Base-by-base conservation (phyloP, 1,284 basidiomycete genomes). In the Hemileia vastatrix region DNA sequence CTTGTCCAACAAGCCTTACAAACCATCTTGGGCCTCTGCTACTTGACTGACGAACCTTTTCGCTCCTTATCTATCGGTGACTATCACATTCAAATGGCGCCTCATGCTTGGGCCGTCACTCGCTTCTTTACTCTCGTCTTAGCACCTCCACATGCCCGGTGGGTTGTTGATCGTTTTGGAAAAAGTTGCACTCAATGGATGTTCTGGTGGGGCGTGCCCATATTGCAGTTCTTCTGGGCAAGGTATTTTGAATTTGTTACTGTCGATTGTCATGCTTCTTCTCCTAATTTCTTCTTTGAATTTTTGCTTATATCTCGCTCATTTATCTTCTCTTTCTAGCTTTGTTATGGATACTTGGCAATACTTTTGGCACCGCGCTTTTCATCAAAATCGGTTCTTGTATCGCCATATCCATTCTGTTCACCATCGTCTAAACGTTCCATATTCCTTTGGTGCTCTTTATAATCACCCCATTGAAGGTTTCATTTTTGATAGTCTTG, bases 381-480 rank as follows among this genome's bases (percentile, higher is more conserved):
- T 96, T 85, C 94, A 98, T 80, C 79, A 83, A 71, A 92, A 90
- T 80, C 88, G 86, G 64, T 94, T 83, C 76, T 81, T 98, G 36
- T 99, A 96, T 80, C 88, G 85, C 69, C 83, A 88, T 65, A 82
- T 97, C 70, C 95, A 99, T 78, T 91, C 90, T 1, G 86, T 88
- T 77, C 95, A 99, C 76, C 95, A 99, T 77, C 83, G 92, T 6
- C 84, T 99, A 11, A 95, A 97, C 76, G 91, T 95, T 6, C 92
- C 95, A 0, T 98, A 96, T 74, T 91, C 94, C 0, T 99, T 89
- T 72, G 95, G 95, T 21, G 89, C 94, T 9, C 81, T 98, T 3
- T 99, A 99, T 81, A 98, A 98, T 77, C 94, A 98, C 74, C 93
- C 93, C 0, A 70, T 98, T 49, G 95, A 99, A 74, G 93, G 93